Conservation (phyloP, 1,284 basidiomycete species). For the Hemileia vastatrix region DNA sequence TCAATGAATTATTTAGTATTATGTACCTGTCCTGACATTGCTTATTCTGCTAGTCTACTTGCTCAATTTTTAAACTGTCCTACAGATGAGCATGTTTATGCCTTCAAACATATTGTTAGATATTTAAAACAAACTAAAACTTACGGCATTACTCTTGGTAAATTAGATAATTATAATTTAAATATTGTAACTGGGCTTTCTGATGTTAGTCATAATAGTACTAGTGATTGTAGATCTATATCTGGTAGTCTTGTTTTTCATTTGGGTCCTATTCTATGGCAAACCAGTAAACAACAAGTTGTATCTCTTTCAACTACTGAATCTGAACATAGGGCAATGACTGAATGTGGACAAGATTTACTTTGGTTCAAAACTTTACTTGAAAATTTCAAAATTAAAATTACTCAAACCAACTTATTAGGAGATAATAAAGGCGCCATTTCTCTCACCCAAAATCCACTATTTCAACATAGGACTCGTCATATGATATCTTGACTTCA, state of each 20-base stretch:
- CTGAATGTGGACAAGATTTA: not conserved
- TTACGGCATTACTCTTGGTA: too few species aligned
- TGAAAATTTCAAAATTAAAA: too few species aligned
- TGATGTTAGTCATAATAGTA: not conserved
- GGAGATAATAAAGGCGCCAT: too few species aligned
- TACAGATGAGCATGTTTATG: too few species aligned
- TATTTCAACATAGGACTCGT: too few species aligned
- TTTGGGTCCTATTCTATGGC: not conserved
- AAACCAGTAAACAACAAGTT: not conserved
- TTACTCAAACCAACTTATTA: too few species aligned
- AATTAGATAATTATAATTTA: too few species aligned
- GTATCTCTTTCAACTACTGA: not conserved
- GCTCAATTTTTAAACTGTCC: not conserved
- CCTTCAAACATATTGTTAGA: too few species aligned
- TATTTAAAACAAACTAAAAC: too few species aligned
- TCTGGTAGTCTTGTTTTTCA: not conserved
- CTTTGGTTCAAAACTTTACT: too few species aligned
- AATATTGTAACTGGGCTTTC: not conserved
- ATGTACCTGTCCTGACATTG: not conserved
- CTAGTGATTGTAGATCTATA: not conserved
- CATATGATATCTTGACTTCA: too few species aligned
- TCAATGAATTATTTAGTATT: not conserved
- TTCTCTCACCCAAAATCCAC: too few species aligned
- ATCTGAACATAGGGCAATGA: not conserved
- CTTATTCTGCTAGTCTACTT: not conserved